Percentiles rank a stretch among this genome's conserved stretches.
These are phyloP conservation scores for Erodium trifolium DNA, from an alignment of 441 rosid species.

Conservation along the genomic window DNA sequence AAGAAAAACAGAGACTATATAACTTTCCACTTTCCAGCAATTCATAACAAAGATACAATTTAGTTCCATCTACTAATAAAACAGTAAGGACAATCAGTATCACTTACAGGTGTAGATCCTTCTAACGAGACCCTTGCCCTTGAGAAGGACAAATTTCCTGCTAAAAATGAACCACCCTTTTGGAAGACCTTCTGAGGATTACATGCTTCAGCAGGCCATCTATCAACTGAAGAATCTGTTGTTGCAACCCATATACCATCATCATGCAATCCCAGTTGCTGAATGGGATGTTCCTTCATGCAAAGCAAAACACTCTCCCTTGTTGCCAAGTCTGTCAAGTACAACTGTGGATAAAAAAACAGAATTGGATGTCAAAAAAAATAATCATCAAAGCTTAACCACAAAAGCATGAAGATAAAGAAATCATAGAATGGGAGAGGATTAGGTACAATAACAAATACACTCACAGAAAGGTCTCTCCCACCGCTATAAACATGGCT, in stretches of 20 bases:
- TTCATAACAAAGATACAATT: not conserved
- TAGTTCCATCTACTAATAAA: not conserved
- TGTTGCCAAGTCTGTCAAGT: conserved; percentile 94
- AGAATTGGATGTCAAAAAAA: conserved; percentile 17
- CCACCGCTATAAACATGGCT: conserved; percentile 99
- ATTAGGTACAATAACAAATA: not conserved
- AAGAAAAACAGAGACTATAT: not conserved
- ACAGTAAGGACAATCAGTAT: not conserved
- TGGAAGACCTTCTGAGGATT: conserved; percentile 73
- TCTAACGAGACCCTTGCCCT: conserved; percentile 97
- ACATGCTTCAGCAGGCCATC: conserved; percentile 91
- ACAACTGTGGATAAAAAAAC: conserved; percentile 46
- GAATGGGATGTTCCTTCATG: conserved; percentile 81
- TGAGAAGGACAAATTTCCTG: conserved; percentile 94
- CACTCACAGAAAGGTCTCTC: conserved; percentile 94
- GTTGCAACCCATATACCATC: conserved; percentile 93
- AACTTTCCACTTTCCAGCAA: not conserved
- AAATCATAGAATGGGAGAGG: not conserved
- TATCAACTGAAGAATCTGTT: conserved; percentile 79
- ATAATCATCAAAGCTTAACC: conserved; percentile 2
- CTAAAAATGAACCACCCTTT: conserved; percentile 90
- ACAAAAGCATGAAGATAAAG: not conserved
- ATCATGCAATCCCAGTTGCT: conserved; percentile 84
- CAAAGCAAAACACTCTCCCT: conserved; percentile 95
- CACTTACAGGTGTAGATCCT: conserved; percentile 88